Conservation (phyloP, 2,329 filamentous ascomycete genomes). For the Sarocladium oryzae region DNA sequence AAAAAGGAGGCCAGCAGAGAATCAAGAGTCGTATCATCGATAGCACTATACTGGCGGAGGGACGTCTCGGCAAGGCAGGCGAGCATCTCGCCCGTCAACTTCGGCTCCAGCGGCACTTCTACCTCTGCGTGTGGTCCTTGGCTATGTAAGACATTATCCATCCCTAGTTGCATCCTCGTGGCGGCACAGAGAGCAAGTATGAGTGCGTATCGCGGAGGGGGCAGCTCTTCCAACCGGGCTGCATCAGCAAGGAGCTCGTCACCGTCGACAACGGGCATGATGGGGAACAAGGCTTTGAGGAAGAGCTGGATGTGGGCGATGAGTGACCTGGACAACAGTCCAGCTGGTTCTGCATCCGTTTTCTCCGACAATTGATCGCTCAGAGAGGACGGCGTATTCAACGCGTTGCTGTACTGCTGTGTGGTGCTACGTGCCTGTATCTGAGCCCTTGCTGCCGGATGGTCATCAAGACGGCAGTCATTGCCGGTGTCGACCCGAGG, state of each 20-base stretch:
- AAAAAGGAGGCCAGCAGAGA: conserved; percentile 24
- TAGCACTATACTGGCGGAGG: conserved; percentile 20
- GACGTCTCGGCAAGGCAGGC: conserved; percentile 20
- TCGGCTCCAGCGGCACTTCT: conserved; percentile 16
- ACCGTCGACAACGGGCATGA: conserved; percentile 25
- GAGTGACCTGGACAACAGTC: conserved; percentile 16
- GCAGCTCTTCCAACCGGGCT: conserved; percentile 17
- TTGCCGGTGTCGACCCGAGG: background rate
- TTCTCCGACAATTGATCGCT: conserved; percentile 5
- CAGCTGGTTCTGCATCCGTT: conserved; percentile 13
- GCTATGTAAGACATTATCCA: conserved; percentile 16
- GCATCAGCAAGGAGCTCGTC: conserved; percentile 21
- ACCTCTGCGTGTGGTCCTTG: conserved; percentile 12
- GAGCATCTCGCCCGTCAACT: conserved; percentile 20
- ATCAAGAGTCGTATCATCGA: conserved; percentile 22
- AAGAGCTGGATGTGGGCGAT: conserved; percentile 22
- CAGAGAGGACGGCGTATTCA: background rate
- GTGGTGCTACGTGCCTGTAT: background rate
- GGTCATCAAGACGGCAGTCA: background rate
- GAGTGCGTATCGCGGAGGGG: conserved; percentile 22
- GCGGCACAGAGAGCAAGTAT: conserved; percentile 22
- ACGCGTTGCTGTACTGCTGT: background rate
- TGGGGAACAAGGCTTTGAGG: conserved; percentile 24
- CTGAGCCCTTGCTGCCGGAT: background rate
- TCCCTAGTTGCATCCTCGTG: conserved; percentile 22